phyloP scores from a whole-genome alignment of 345 rosid genomes.

The Leavenworthia alabamica region DNA sequence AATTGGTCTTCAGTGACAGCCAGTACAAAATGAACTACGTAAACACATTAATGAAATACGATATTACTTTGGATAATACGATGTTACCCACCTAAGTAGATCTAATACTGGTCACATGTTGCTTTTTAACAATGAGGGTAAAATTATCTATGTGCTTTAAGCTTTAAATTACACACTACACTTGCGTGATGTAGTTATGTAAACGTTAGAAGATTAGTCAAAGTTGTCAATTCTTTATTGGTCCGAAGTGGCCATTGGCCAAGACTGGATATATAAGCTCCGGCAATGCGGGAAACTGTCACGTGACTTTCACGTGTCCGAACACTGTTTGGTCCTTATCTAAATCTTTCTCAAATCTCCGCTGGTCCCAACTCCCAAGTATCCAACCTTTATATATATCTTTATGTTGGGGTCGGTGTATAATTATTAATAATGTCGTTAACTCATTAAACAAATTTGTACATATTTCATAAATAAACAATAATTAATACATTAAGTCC shows the following conservation, averaged over 20 bases:
- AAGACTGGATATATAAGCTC: slow-evolving; percentile 19
- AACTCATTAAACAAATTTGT: not conserved
- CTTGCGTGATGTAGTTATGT: too few species aligned
- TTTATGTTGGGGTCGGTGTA: too few species aligned
- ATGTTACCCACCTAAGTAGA: not conserved
- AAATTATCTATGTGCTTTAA: too few species aligned
- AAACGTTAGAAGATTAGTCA: slow-evolving; percentile 6
- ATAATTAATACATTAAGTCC: not conserved
- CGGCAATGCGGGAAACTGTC: slow-evolving; percentile 25
- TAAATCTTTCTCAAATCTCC: not conserved
- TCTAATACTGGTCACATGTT: too few species aligned
- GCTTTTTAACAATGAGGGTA: too few species aligned
- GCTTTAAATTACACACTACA: too few species aligned
- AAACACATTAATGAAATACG: not conserved
- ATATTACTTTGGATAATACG: too few species aligned
- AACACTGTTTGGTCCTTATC: slow-evolving; percentile 23
- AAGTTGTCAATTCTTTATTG: not conserved
- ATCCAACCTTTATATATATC: too few species aligned
- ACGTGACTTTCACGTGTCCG: slow-evolving; percentile 30
- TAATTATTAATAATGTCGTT: too few species aligned
- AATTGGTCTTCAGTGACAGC: not conserved
- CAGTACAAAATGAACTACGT: not conserved
- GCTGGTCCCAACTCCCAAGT: slow-evolving; percentile 9
- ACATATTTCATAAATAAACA: not conserved
- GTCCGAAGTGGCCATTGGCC: slow-evolving; percentile 7